These are phyloP conservation scores for Arabidopsis hybrid DNA, from an alignment of 441 rosid species.

Conservation along the genomic window DNA sequence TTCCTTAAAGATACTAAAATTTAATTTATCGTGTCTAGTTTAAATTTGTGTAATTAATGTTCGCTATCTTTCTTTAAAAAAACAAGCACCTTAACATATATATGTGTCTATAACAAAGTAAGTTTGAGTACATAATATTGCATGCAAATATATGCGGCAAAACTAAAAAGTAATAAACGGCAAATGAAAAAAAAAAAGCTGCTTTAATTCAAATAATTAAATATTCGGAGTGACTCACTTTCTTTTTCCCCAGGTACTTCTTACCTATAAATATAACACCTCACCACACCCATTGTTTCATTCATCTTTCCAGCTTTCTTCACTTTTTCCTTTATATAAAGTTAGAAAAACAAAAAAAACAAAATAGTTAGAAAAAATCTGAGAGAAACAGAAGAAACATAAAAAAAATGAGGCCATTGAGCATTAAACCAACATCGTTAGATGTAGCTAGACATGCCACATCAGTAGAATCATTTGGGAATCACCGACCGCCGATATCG, in stretches of 20 bases:
- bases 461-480: conserved; percentile 27
- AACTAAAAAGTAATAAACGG: conserved; percentile 22
- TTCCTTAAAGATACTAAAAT: too few species aligned
- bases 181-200: neutral
- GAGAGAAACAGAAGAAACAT: neutral
- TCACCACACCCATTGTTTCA: conserved; percentile 38
- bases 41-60: too few species aligned
- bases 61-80: neutral
- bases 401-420: conserved; percentile 34
- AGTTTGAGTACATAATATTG: conserved; percentile 1
- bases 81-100: neutral
- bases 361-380: neutral
- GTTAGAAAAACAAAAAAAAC: neutral
- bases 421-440: conserved; percentile 34
- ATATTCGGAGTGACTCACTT: neutral
- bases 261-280: conserved; percentile 43
- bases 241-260: conserved; percentile 35
- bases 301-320: conserved; percentile 22
- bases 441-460: conserved; percentile 33
- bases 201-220: conserved; percentile 19
- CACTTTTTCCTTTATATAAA: conserved; percentile 5
- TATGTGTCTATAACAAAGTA: neutral
- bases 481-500: conserved; percentile 44
- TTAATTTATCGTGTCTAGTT: too few species aligned
- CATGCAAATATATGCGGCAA: conserved; percentile 26